phyloP scores from a whole-genome alignment of 352 stramenopile genomes.

The Phytopythium cucurbitacearum region DNA sequence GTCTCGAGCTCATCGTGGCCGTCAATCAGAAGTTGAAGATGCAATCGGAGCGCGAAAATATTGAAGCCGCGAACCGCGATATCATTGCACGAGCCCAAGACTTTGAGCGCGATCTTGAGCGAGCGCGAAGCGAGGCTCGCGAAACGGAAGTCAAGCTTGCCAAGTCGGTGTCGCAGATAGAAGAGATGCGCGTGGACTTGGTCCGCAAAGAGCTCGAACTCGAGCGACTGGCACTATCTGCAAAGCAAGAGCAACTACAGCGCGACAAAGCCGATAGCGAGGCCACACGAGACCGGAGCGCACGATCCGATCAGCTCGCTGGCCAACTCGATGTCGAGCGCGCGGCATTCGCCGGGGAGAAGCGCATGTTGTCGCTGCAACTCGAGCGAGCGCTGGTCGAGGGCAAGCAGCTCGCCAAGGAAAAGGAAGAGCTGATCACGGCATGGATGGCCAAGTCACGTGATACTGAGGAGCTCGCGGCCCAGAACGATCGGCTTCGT shows the following conservation, averaged over 20 bases:
- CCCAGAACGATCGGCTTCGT: slow-evolving; percentile 30
- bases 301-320: slow-evolving; percentile 5
- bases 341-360: slow-evolving; percentile 12
- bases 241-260: slow-evolving; percentile 27
- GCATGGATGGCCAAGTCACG: slow-evolving; percentile 30
- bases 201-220: slow-evolving; percentile 40
- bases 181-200: slow-evolving; percentile 33
- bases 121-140: slow-evolving; percentile 17
- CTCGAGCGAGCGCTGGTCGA: slow-evolving; percentile 23
- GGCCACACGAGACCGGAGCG: slow-evolving; percentile 15
- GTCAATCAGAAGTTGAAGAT: slow-evolving; percentile 65
- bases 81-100: slow-evolving; percentile 12
- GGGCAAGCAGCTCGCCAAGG: slow-evolving; percentile 9
- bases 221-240: slow-evolving; percentile 30
- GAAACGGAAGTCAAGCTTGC: slow-evolving; percentile 10
- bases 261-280: slow-evolving; percentile 30
- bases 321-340: slow-evolving; percentile 14
- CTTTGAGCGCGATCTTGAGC: slow-evolving; percentile 6
- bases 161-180: slow-evolving; percentile 19
- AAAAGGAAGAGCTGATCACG: slow-evolving; percentile 20
- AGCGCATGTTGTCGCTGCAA: slow-evolving; percentile 12
- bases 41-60: slow-evolving; percentile 22
- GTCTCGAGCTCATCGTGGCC: slow-evolving; percentile 56
- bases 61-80: slow-evolving; percentile 16
- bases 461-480: slow-evolving; percentile 41